Conservation (phyloP, 805 yeast genomes). For the Kodamaea kakaduensis region DNA sequence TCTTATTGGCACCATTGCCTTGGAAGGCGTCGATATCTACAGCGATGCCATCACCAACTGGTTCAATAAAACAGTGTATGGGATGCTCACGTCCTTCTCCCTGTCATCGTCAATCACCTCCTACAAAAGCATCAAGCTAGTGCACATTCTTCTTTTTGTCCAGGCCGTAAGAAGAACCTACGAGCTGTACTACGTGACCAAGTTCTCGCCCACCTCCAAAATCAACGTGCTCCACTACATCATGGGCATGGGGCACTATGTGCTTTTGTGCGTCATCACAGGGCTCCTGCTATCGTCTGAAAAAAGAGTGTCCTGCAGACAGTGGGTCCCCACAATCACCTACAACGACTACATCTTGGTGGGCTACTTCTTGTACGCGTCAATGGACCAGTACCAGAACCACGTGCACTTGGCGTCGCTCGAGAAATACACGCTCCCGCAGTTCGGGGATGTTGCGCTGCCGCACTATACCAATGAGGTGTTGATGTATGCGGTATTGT, state of each 20-base stretch:
- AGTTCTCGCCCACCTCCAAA: conserved; percentile 43
- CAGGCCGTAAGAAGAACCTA: conserved; percentile 55
- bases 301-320: background rate
- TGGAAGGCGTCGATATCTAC: background rate
- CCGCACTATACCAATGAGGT: conserved; percentile 74
- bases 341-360: conserved; percentile 19
- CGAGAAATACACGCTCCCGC: conserved; percentile 56
- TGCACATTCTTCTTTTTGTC: conserved; percentile 24
- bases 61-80: too few relatives aligned
- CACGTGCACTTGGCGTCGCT: conserved; percentile 49
- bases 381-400: conserved; percentile 51
- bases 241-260: conserved; percentile 60
- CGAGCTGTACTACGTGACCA: conserved; percentile 52
- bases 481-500: conserved; percentile 45
- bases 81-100: too few relatives aligned
- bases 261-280: conserved; percentile 40
- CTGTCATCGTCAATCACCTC: too few relatives aligned
- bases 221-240: conserved; percentile 67
- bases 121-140: conserved; percentile 17
- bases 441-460: conserved; percentile 41
- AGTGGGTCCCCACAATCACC: conserved; percentile 1
- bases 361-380: conserved; percentile 40
- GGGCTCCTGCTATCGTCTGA: conserved; percentile 16
- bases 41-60: too few relatives aligned
- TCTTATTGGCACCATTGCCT: conserved; percentile 10